These are phyloP conservation scores for Mycena belliarum DNA, from an alignment of 768 basidiomycete species.

Conservation along the genomic window DNA sequence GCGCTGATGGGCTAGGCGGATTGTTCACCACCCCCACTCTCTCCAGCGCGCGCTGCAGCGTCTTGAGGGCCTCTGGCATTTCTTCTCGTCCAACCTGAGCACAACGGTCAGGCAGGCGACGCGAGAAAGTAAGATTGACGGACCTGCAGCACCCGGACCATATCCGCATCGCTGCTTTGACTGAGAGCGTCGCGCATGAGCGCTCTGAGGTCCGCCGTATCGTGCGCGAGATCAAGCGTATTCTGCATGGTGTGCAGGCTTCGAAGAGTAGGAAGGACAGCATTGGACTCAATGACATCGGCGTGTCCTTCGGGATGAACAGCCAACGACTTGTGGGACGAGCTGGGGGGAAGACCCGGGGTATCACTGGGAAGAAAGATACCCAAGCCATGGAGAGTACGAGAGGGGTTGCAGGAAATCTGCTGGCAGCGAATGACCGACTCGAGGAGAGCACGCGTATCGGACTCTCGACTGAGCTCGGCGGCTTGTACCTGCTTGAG, in stretches of 20 bases:
- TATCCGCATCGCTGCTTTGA: constrained; percentile 42
- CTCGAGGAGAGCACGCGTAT: constrained; percentile 39
- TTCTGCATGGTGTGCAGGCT: constrained; percentile 27
- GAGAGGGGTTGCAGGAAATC: background rate
- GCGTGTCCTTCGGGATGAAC: constrained; percentile 1
- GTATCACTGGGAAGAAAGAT: constrained; percentile 11
- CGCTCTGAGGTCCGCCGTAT: constrained; percentile 25
- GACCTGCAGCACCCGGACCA: constrained; percentile 46
- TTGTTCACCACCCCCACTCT: constrained; percentile 15
- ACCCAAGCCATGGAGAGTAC: constrained; percentile 17
- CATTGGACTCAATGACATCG: constrained; percentile 8
- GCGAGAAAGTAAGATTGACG: constrained; percentile 3
- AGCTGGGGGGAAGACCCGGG: constrained; percentile 21
- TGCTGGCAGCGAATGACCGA: constrained; percentile 18
- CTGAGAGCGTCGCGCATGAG: constrained; percentile 43
- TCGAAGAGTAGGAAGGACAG: constrained; percentile 20
- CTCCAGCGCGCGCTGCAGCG: constrained; percentile 50
- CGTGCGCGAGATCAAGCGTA: constrained; percentile 40
- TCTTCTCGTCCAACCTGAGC: constrained; percentile 43
- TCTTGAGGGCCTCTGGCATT: constrained; percentile 58
- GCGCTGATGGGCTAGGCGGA: constrained; percentile 14
- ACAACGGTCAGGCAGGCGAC: background rate
- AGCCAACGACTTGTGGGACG: constrained; percentile 18
- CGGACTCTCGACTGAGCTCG: constrained; percentile 42
- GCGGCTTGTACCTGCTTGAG: constrained; percentile 50